Conservation (phyloP, 129 eudicot genomes). For the Lactuca sativa region DNA sequence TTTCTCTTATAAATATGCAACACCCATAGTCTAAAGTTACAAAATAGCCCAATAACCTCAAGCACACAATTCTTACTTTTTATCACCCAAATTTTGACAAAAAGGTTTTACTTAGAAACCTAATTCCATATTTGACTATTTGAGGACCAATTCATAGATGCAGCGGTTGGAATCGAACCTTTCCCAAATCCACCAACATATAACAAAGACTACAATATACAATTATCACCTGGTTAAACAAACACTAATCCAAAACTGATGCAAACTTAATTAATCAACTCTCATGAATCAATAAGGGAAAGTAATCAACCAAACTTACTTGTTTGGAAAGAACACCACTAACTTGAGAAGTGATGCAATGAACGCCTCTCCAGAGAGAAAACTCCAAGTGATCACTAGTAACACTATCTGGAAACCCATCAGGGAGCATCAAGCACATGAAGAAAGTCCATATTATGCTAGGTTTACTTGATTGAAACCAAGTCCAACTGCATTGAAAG, state of each 20-base stretch:
- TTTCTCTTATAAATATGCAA: too few relatives aligned
- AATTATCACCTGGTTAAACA: too few relatives aligned
- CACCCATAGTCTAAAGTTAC: too few relatives aligned
- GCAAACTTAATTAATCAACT: not conserved
- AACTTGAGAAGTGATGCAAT: too few relatives aligned
- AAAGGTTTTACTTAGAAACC: constrained; percentile 48
- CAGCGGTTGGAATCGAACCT: constrained; percentile 72
- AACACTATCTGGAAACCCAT: constrained; percentile 87
- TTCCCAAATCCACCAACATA: constrained; percentile 92
- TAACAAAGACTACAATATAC: constrained; percentile 65
- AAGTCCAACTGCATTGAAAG: too few relatives aligned
- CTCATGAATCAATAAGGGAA: not conserved
- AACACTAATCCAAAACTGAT: not conserved
- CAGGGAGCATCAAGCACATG: constrained; percentile 72
- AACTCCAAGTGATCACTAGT: constrained; percentile 92
- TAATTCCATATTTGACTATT: too few relatives aligned
- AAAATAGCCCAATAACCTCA: constrained; percentile 47
- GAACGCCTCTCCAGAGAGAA: constrained; percentile 1
- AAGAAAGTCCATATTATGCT: not conserved
- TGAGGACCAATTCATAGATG: constrained; percentile 19
- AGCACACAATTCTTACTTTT: constrained; percentile 92
- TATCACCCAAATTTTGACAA: constrained; percentile 92
- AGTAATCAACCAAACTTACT: too few relatives aligned
- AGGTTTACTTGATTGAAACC: too few relatives aligned
- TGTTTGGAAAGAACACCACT: too few relatives aligned